Base-by-base conservation (phyloP, 108 stramenopile species). In the Nitzschia palea region DNA sequence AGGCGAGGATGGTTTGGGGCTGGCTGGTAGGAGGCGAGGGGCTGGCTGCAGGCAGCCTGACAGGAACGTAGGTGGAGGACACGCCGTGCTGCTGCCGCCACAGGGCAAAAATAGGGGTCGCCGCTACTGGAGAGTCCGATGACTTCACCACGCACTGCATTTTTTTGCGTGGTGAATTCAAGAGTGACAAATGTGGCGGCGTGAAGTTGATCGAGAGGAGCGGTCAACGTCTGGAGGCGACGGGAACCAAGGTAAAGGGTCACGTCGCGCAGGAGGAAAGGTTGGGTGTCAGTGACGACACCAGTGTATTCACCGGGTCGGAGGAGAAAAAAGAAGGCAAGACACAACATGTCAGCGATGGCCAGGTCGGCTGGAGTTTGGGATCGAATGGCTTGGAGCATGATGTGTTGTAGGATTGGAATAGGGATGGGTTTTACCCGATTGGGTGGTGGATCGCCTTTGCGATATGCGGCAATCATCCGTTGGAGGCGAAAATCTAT, bases 41-140 rank as follows among this genome's bases (percentile, higher is more conserved):
- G 70, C 20, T n/a, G n/a, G n/a, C n/a, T n/a, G n/a, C n/a, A n/a
- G n/a, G n/a, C n/a, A n/a, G n/a, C n/a, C n/a, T n/a, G n/a, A n/a
- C n/a, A n/a, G n/a, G n/a, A n/a, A n/a, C n/a, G 80, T 53, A 14
- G 83, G 73, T 22, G 78, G 73, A 58, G 76, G 61, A 2, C 77
- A 50, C 1, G 25, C 33, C 0, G 77, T 62, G 12, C 69, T 55
- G 8, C 62, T 58, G 37, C 77, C 80, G 31, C 23, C 30, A 40
- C 37, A 40, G 37, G 37, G 14, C 37, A 40, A 14, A 40, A 40
- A 40, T 40, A 14, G 14, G 37, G 37, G 37, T 40, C 37, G 14
- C 37, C 37, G 14, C 37, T 40, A 14, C 37, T 8, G 37, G 10
- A 8, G 14, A 40, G 37, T 8, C 37, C 37, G 14, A 40, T 40